Evolutionary conservation across 352 stramenopile genomes (phyloP).

Genomic region (Poterioochromonas sp.): DNA sequence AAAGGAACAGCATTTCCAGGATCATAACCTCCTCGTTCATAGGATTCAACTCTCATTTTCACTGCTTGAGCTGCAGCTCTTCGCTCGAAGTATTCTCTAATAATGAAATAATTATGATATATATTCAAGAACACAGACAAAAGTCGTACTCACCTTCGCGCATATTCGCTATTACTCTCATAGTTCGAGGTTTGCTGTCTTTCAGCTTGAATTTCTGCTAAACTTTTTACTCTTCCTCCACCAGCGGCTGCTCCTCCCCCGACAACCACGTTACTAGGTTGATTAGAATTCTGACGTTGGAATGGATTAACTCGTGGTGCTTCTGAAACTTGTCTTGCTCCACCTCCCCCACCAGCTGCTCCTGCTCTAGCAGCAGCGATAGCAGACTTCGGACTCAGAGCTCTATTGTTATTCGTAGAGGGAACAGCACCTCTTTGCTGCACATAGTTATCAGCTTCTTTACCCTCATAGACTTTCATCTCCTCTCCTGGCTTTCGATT

Average conservation of each 20-base stretch:
- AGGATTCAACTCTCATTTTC: neutral
- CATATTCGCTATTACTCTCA: too few relatives aligned
- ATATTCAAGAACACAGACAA: too few relatives aligned
- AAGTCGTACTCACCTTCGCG: too few relatives aligned
- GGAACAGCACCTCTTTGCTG: too few relatives aligned
- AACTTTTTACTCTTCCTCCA: neutral
- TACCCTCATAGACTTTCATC: too few relatives aligned
- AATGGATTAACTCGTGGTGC: neutral
- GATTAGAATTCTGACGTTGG: neutral
- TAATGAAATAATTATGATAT: neutral
- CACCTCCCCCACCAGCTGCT: neutral
- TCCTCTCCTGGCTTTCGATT: too few relatives aligned
- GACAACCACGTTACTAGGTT: neutral
- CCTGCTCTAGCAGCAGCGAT: neutral
- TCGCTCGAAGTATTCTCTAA: conserved; percentile 9
- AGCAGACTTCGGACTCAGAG: too few relatives aligned
- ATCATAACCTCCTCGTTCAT: neutral
- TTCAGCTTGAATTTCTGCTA: neutral
- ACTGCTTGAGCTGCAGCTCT: conserved; percentile 9
- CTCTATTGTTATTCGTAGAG: too few relatives aligned
- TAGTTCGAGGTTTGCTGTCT: neutral
- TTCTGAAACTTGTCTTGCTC: neutral
- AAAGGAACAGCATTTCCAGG: neutral
- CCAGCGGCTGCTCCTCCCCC: neutral
- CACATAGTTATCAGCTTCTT: too few relatives aligned